A percentile compares a stretch with the other conserved stretches of the same genome.
These are phyloP conservation scores for Vigna hirtella DNA, from an alignment of 306 rosid species.

Conservation along the genomic window DNA sequence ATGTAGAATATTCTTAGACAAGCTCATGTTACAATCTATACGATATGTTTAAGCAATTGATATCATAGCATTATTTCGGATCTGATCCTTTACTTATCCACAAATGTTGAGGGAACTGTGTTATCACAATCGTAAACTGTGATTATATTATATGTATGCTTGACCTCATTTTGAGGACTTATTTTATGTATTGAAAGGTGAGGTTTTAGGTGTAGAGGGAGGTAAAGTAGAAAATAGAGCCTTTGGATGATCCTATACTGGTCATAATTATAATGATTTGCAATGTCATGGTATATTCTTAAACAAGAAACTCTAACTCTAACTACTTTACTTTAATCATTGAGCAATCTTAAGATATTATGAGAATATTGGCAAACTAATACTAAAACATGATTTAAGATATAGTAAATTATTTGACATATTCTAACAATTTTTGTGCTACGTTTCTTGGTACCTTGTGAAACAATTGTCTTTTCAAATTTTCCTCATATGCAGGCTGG, in stretches of 20 bases:
- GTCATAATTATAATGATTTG: background rate
- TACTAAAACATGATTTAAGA: background rate
- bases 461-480: slow-evolving; percentile 1
- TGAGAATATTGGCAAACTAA: background rate
- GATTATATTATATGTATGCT: slow-evolving; percentile 27
- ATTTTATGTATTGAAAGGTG: background rate
- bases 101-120: slow-evolving; percentile 10
- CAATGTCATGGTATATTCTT: background rate
- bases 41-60: background rate
- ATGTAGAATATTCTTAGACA: background rate
- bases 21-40: background rate
- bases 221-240: background rate
- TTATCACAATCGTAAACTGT: background rate
- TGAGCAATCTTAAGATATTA: background rate
- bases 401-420: background rate
- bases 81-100: background rate
- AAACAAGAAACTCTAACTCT: background rate
- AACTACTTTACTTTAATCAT: background rate
- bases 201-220: background rate
- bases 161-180: slow-evolving; percentile 21
- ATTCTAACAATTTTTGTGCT: slow-evolving; percentile 9
- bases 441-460: slow-evolving; percentile 9
- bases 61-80: background rate
- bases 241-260: background rate
- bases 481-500: slow-evolving; percentile 70